Evolutionary conservation across 441 rosid genomes (phyloP), one percentile per base, ranked within the genome.

Genomic region (Eruca vesicaria): DNA sequence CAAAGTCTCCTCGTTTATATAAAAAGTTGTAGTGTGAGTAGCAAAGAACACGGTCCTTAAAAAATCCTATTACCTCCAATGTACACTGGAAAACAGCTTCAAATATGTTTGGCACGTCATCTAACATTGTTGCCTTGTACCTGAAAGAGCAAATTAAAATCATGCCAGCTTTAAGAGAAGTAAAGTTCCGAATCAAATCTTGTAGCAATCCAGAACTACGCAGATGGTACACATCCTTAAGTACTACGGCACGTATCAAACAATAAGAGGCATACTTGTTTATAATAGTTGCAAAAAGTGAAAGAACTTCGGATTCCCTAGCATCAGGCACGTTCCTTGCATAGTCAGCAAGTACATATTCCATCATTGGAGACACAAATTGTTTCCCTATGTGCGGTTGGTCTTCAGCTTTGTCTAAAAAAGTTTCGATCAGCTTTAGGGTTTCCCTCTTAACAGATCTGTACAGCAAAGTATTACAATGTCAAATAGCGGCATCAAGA

Each of bases 281-380:
- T 83, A 97, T 97, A 78, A 97, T 97, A 33, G 99, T 97, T 7
- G 99, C 97, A 83, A 94, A 97, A 71, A 97, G 97, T 68, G 99
- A 97, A n/a, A 97, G 79, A 74, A 94, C 99, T 88, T 97, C 99
- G 0, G 99, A 94, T 85, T 97, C 99, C 79, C 99, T 90, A 61
- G 99, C 99, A 79, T 97, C 99, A 72, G 99, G 97, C 73, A 97
- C 86, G 84, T 97, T 97, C 85, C 99, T 87, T 3, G 98, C 96
- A 79, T 97, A 97, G 74, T 97, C 99, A 65, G 96, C 96, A 23
- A 97, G 99, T 74, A 97, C 94, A 0, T 96, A 97, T 83, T 91
- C 97, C 99, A 94, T 94, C 99, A 97, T 94, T 19, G 99, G 99
- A 23, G 96, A 97, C 73, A 94, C 99, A 85, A 97, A 97, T 76